Evolutionary conservation across 176 grass and related monocot species (phyloP).

Genomic region (Aegilops longissima): DNA sequence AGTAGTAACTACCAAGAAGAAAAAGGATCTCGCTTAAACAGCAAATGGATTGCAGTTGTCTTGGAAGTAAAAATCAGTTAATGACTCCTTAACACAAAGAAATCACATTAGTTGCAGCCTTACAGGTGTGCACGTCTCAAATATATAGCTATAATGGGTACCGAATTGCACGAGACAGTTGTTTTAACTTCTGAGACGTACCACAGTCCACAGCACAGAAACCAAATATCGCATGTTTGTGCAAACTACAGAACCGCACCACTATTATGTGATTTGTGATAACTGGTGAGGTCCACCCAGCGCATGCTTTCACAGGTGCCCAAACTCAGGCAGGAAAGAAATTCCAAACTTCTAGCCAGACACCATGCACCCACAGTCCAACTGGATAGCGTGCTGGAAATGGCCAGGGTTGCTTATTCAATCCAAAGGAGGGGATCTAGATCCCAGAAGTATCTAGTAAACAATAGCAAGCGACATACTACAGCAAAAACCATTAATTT

Average conservation of each 20-base stretch:
- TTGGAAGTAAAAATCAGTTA: not conserved
- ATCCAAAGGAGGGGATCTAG: not conserved
- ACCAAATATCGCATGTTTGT: not conserved
- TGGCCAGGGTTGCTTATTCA: not conserved
- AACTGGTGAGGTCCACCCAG: not conserved
- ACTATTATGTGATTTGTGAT: not conserved
- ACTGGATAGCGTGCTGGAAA: not conserved
- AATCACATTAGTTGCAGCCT: not conserved
- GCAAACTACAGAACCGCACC: not conserved
- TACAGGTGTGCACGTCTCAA: not conserved
- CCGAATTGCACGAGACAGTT: not conserved
- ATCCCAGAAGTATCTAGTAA: not conserved
- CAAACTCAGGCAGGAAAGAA: slow-evolving; percentile 3
- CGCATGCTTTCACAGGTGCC: not conserved
- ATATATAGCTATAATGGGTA: not conserved
- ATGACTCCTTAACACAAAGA: not conserved
- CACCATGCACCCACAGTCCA: not conserved
- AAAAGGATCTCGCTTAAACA: not conserved
- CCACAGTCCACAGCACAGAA: not conserved
- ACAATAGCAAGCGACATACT: not conserved
- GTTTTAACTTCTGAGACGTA: not conserved
- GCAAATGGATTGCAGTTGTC: not conserved
- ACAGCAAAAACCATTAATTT: not conserved
- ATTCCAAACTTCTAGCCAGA: not conserved
- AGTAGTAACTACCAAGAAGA: not conserved